Evolutionary conservation across 345 rosid species (phyloP).

Genomic region (Anastatica hierochuntica): DNA sequence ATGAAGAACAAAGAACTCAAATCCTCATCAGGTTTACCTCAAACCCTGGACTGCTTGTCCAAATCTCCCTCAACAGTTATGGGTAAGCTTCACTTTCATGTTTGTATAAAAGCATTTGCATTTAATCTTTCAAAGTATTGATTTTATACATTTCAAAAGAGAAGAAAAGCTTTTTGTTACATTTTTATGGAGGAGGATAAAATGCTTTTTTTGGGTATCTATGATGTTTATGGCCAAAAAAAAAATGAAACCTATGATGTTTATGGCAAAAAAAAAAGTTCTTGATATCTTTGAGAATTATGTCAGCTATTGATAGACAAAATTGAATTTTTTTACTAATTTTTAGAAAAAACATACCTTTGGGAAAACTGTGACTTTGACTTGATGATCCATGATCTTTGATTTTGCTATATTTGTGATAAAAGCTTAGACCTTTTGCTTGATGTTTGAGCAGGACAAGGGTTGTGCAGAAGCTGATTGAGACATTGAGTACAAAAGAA

Average conservation of each 20-base stretch:
- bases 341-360: background rate
- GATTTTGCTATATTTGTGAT: conserved; percentile 2
- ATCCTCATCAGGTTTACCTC: conserved; percentile 32
- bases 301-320: background rate
- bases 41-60: conserved; percentile 31
- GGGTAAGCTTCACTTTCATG: conserved; percentile 27
- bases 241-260: conserved; percentile 11
- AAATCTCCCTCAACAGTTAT: conserved; percentile 37
- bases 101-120: background rate
- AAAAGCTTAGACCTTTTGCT: conserved; percentile 11
- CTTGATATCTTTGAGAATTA: background rate
- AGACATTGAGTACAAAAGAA: conserved; percentile 50
- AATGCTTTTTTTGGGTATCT: too few relatives aligned
- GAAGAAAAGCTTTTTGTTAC: background rate
- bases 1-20: conserved; percentile 37
- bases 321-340: conserved; percentile 10
- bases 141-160: too few relatives aligned
- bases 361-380: background rate
- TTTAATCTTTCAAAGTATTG: background rate
- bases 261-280: background rate
- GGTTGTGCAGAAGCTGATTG: conserved; percentile 67
- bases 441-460: conserved; percentile 38
- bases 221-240: conserved; percentile 1
- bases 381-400: background rate
- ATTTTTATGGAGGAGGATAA: background rate